Evolutionary conservation across 2,329 filamentous ascomycete species (phyloP).

Genomic region (Trichoderma semiorbis): DNA sequence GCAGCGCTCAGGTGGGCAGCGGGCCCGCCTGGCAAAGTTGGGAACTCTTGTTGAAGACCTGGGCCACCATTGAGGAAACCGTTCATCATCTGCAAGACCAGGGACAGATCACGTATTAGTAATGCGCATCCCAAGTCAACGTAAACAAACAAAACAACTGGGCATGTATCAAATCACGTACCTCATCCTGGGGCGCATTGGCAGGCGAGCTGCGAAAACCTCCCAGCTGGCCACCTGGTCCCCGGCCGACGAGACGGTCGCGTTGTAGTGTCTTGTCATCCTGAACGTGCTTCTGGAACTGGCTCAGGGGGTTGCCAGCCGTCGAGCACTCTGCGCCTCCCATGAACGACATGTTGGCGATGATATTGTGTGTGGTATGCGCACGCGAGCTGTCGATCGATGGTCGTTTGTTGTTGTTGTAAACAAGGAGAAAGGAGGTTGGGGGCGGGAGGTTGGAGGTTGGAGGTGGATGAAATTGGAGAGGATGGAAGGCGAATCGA

Average conservation of each 20-base stretch:
- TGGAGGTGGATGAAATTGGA: not conserved
- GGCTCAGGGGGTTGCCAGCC: slow-evolving; percentile 89
- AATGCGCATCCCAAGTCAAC: slow-evolving; percentile 20
- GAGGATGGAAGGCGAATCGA: not conserved
- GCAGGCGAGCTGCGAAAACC: slow-evolving; percentile 72
- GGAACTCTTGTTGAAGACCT: slow-evolving; percentile 53
- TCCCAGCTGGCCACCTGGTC: slow-evolving; percentile 66
- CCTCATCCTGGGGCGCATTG: slow-evolving; percentile 71
- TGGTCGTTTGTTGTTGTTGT: not conserved
- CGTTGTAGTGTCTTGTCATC: slow-evolving; percentile 94
- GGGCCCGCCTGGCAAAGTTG: slow-evolving; percentile 44
- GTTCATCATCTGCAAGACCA: slow-evolving; percentile 72
- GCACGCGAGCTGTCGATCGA: slow-evolving; percentile 2
- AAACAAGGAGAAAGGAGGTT: not conserved
- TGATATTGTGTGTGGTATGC: not conserved
- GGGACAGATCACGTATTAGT: slow-evolving; percentile 27
- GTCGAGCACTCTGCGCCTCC: slow-evolving; percentile 96
- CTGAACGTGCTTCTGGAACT: slow-evolving; percentile 95
- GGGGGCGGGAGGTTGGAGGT: not conserved
- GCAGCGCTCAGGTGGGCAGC: slow-evolving; percentile 47
- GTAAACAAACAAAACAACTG: slow-evolving; percentile 3
- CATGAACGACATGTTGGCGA: slow-evolving; percentile 78
- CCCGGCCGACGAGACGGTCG: slow-evolving; percentile 77
- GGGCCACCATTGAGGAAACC: slow-evolving; percentile 81
- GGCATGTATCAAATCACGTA: slow-evolving; percentile 29